A percentile compares a stretch with the other conserved stretches of the same genome.
Evolutionary conservation across 768 basidiomycete species (phyloP).

Genomic region (Phylloporus scabripes): DNA sequence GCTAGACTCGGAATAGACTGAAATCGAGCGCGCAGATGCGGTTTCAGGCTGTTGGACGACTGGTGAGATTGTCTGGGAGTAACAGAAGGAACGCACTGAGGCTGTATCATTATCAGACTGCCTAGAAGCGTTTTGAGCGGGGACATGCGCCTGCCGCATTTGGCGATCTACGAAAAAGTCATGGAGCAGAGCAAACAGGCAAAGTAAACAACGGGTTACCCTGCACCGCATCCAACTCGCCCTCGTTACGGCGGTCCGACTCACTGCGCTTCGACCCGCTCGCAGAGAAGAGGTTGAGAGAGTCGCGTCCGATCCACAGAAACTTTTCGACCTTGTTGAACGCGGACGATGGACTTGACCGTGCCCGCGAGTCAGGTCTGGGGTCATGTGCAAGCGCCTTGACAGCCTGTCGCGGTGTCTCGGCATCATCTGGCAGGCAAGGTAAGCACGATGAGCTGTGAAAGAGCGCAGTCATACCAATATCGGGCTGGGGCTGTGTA

Average conservation of each 20-base stretch:
- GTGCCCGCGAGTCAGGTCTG: not conserved
- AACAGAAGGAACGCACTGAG: constrained; percentile 10
- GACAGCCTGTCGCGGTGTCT: constrained; percentile 9
- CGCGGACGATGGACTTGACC: constrained; percentile 5
- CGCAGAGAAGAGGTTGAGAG: constrained; percentile 24
- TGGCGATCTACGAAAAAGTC: constrained; percentile 10
- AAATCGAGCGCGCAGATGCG: constrained; percentile 21
- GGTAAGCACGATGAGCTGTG: not conserved
- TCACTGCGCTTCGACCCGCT: constrained; percentile 8
- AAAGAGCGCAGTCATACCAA: constrained; percentile 12
- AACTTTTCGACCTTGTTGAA: constrained; percentile 32
- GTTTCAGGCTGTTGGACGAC: constrained; percentile 10
- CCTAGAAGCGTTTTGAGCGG: constrained; percentile 5
- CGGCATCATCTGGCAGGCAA: constrained; percentile 9
- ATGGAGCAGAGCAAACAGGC: not conserved
- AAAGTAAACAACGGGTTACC: constrained; percentile 15
- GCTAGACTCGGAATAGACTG: constrained; percentile 24
- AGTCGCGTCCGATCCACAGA: constrained; percentile 28
- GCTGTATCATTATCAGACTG: constrained; percentile 22
- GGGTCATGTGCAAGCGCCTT: not conserved
- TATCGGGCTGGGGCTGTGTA: constrained; percentile 3
- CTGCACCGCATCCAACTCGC: constrained; percentile 19
- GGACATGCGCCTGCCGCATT: constrained; percentile 11
- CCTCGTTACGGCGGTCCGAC: constrained; percentile 11
- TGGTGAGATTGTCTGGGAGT: constrained; percentile 13